phyloP scores from a whole-genome alignment of 345 rosid species.

The Bruguiera parviflora region DNA sequence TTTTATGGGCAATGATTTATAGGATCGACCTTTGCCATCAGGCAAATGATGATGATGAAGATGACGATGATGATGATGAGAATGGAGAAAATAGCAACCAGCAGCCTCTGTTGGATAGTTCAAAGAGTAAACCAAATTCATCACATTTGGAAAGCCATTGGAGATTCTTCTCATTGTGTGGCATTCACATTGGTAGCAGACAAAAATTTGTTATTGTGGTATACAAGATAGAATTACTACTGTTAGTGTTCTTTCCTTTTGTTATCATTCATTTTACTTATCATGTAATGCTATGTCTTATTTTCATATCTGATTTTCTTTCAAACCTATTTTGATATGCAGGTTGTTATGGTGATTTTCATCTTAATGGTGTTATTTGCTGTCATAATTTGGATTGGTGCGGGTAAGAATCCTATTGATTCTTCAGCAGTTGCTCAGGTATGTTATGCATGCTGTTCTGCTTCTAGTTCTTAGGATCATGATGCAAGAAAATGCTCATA shows the following conservation, averaged over 20 bases:
- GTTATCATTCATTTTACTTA: too few species aligned
- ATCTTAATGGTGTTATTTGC: constrained; percentile 50
- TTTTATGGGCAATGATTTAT: constrained; percentile 43
- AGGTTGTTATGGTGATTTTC: constrained; percentile 48
- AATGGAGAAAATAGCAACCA: constrained; percentile 43
- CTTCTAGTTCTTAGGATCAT: neutral
- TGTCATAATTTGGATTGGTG: constrained; percentile 53
- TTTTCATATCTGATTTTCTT: neutral
- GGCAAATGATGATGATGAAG: constrained; percentile 48
- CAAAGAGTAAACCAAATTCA: constrained; percentile 31
- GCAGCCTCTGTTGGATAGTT: constrained; percentile 43
- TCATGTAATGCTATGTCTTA: neutral
- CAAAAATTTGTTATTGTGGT: constrained; percentile 63
- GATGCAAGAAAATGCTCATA: too few species aligned
- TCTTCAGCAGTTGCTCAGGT: constrained; percentile 51
- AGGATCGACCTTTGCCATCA: constrained; percentile 83
- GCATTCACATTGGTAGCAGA: constrained; percentile 47
- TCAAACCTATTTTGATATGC: neutral
- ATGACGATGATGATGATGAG: constrained; percentile 43
- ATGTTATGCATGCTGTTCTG: neutral
- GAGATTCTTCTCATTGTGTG: constrained; percentile 46
- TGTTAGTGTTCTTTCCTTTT: too few species aligned
- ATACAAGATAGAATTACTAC: constrained; percentile 5
- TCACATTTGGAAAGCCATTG: constrained; percentile 29
- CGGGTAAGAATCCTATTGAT: constrained; percentile 43